Evolutionary conservation across 2,329 filamentous ascomycete species (phyloP).

Genomic region (Diaporthe ilicicola): DNA sequence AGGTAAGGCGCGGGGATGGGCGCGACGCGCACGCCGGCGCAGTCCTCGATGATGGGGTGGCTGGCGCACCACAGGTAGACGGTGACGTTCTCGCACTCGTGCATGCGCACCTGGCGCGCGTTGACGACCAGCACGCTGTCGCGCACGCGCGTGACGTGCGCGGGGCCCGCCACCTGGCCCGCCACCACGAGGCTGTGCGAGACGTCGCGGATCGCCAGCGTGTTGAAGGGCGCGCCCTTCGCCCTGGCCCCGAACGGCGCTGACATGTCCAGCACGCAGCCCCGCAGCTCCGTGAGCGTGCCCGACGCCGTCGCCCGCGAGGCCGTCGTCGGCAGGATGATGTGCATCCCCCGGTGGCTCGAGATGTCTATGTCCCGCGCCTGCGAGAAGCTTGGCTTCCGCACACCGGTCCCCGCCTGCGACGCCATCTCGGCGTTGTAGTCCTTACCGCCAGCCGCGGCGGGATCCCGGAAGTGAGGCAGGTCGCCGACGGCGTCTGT

Average conservation of each 20-base stretch:
- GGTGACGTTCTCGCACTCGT: conserved; percentile 82
- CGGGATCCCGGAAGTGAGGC: conserved; percentile 40
- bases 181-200: conserved; percentile 77
- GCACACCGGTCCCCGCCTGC: conserved; percentile 50
- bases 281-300: conserved; percentile 72
- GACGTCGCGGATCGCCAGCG: conserved; percentile 73
- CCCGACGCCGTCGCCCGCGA: conserved; percentile 77
- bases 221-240: conserved; percentile 68
- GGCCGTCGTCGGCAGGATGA: conserved; percentile 78
- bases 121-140: conserved; percentile 81
- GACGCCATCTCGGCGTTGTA: conserved; percentile 66
- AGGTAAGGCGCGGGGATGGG: conserved; percentile 64
- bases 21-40: conserved; percentile 79
- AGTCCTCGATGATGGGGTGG: conserved; percentile 94
- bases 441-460: conserved; percentile 47
- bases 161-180: conserved; percentile 80
- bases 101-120: conserved; percentile 91
- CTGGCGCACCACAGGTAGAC: conserved; percentile 85
- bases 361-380: conserved; percentile 70
- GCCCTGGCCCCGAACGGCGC: conserved; percentile 60
- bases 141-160: conserved; percentile 80
- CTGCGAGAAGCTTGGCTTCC: conserved; percentile 71
- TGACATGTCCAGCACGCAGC: conserved; percentile 84
- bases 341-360: conserved; percentile 73
- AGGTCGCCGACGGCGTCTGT: conserved; percentile 50